Base-by-base conservation (phyloP, 2,329 filamentous ascomycete species). In the Parastagonospora nodorum region DNA sequence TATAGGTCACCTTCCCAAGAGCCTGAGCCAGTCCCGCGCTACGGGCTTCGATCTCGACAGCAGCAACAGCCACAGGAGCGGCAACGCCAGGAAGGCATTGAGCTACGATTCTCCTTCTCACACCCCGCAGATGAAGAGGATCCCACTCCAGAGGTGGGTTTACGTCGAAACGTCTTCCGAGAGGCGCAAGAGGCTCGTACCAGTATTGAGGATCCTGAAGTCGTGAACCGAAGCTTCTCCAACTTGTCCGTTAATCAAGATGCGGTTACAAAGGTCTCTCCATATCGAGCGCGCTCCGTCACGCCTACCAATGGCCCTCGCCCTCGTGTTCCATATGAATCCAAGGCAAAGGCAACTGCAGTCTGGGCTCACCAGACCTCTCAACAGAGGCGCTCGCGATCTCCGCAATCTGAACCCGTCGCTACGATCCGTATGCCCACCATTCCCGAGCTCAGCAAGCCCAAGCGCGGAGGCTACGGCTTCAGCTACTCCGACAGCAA, bases 401-500 rank as follows among this genome's bases (percentile, higher is more conserved):
- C 42, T 30, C 24, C 16, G 6, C 19, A 6, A 15, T 30, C 11
- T 11, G 16, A 16, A 37, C 8, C 19, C 8, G n/a, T 27, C 5
- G 8, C 24, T 38, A 5, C 14, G 11, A 10, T 8, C 14, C 1
- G n/a, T 10, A 8, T 24, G 12, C 32, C 32, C 27, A n/a, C 31
- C 8, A 16, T 38, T 10, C 41, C 62, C 15, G 31, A 49, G 9
- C 42, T 65, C 12, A 43, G 48, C 12, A 57, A 57, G n/a, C 62
- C 60, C 5, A 49, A 63, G 29, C 52, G 55, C 11, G 60, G 61
- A 42, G 63, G 63, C 2, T 65, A 64, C 32, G 65, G 65, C 5
- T 63, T 66, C 45, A 64, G 60, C 36, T 68, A 62, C 37, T 55
- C 58, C 0, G 63, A 66, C 16, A 53, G 55, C 8, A 45, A 60